These are phyloP conservation scores for Termitomyces sp. DNA, from an alignment of 768 basidiomycete genomes.

Conservation along the genomic window DNA sequence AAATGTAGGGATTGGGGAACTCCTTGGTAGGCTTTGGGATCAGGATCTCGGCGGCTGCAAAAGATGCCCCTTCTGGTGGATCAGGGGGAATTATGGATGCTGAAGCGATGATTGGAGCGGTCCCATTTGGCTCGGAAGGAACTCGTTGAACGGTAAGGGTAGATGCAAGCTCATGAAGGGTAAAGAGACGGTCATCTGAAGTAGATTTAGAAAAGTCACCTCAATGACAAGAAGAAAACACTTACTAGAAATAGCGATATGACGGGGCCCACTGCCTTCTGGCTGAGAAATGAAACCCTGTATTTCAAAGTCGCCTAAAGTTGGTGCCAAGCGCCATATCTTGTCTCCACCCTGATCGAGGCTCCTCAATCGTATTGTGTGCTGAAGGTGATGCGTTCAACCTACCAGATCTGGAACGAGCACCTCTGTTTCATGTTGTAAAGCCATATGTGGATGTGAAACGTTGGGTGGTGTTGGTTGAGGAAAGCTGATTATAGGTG, in stretches of 20 bases:
- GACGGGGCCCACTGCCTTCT: constrained; percentile 54
- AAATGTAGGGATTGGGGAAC: constrained; percentile 53
- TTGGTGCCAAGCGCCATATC: constrained; percentile 52
- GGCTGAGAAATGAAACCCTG: constrained; percentile 42
- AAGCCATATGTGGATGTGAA: constrained; percentile 60
- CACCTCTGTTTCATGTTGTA: constrained; percentile 45
- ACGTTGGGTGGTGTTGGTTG: constrained; percentile 26
- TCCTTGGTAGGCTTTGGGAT: constrained; percentile 39
- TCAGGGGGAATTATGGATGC: constrained; percentile 44
- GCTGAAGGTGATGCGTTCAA: neutral
- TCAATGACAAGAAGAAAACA: neutral
- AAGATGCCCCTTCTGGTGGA: constrained; percentile 31
- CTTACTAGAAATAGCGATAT: constrained; percentile 38
- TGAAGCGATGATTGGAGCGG: constrained; percentile 41
- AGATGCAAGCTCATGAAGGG: constrained; percentile 50
- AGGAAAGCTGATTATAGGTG: constrained; percentile 50
- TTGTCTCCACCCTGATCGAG: constrained; percentile 48
- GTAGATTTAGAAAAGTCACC: neutral
- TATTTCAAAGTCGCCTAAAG: constrained; percentile 40
- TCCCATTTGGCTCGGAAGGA: constrained; percentile 45
- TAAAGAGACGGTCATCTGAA: constrained; percentile 43
- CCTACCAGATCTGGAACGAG: constrained; percentile 56
- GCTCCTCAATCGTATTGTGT: neutral
- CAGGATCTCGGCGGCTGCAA: constrained; percentile 59
- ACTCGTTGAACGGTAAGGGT: constrained; percentile 55